Percentiles rank a stretch among this genome's conserved stretches.
Evolutionary conservation across 495 filamentous ascomycete species (phyloP).

Genomic region (Immersiella caudata): DNA sequence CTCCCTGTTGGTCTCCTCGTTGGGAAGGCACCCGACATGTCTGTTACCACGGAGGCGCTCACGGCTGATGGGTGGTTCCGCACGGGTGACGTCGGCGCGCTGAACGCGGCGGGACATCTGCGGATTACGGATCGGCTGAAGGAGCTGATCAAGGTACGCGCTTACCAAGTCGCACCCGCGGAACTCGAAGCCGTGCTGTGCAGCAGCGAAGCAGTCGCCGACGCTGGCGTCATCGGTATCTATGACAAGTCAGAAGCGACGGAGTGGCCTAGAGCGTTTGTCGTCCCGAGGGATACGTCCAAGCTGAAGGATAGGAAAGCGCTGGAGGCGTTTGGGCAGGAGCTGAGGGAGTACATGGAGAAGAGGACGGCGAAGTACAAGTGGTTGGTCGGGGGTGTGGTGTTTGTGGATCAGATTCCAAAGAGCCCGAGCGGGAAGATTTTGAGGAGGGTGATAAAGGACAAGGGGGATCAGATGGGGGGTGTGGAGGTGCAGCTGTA

Average conservation of each 20-base stretch:
- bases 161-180: constrained; percentile 69
- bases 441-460: constrained; percentile 57
- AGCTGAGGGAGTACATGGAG: constrained; percentile 54
- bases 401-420: constrained; percentile 65
- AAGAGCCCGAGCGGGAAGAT: constrained; percentile 73
- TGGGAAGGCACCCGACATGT: constrained; percentile 28
- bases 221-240: constrained; percentile 66
- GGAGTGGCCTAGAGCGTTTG: constrained; percentile 37
- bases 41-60: constrained; percentile 62
- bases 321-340: constrained; percentile 49
- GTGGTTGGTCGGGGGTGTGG: constrained; percentile 65
- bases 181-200: constrained; percentile 69
- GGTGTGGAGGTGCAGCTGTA: constrained; percentile 35
- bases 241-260: constrained; percentile 62
- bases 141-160: constrained; percentile 78
- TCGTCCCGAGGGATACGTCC: constrained; percentile 47
- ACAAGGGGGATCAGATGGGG: constrained; percentile 20
- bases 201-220: constrained; percentile 57
- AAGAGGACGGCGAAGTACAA: constrained; percentile 66
- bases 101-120: constrained; percentile 62
- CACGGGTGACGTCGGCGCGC: constrained; percentile 67
- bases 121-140: constrained; percentile 77
- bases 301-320: constrained; percentile 52
- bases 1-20: constrained; percentile 34
- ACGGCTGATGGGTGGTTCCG: constrained; percentile 63